phyloP scores from a whole-genome alignment of 2,329 filamentous ascomycete species.

The Penicillium sp. region DNA sequence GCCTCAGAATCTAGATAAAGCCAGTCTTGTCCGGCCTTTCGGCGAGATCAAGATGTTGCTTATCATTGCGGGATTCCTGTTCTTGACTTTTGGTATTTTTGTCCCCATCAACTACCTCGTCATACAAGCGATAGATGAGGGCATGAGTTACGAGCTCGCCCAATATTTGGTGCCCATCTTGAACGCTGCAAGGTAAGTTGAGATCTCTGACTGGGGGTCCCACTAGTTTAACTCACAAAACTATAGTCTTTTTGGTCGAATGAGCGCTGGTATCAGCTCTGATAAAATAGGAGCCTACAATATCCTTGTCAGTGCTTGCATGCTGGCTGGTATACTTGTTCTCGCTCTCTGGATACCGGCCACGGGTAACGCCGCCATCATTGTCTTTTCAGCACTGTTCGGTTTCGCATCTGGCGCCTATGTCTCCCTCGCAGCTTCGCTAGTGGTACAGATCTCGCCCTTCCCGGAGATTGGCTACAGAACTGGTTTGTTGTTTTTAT shows the following conservation, averaged over 20 bases:
- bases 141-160: constrained; percentile 18
- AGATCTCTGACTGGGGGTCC: background rate
- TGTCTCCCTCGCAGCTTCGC: constrained; percentile 60
- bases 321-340: constrained; percentile 14
- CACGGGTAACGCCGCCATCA: constrained; percentile 55
- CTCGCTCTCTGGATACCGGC: constrained; percentile 30
- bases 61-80: constrained; percentile 19
- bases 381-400: constrained; percentile 64
- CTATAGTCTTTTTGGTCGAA: constrained; percentile 23
- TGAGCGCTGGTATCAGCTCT: constrained; percentile 12
- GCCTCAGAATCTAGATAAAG: constrained; percentile 22
- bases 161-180: constrained; percentile 24
- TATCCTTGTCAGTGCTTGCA: constrained; percentile 11
- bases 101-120: constrained; percentile 27
- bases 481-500: constrained; percentile 61
- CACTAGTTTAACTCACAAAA: background rate
- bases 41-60: constrained; percentile 25
- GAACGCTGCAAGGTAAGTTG: constrained; percentile 18
- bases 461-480: constrained; percentile 67
- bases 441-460: constrained; percentile 65
- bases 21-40: constrained; percentile 22
- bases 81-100: constrained; percentile 34
- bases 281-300: constrained; percentile 24
- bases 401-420: constrained; percentile 67
- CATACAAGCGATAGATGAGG: constrained; percentile 16